Percentiles rank a stretch among this genome's conserved stretches.
These are phyloP conservation scores for Debaryomyces nepalensis DNA, from an alignment of 1,139 yeast genomes.

Conservation along the genomic window DNA sequence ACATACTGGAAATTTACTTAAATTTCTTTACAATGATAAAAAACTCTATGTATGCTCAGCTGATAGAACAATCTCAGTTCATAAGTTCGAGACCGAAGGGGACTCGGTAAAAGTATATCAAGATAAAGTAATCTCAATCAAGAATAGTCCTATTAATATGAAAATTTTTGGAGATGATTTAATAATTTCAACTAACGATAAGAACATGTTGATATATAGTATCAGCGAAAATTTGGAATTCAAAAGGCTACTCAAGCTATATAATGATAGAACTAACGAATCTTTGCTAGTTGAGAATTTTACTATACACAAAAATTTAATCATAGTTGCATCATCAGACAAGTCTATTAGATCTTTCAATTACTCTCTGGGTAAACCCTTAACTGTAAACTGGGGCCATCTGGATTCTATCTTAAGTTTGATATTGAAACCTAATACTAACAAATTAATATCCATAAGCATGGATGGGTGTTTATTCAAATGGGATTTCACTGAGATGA, in stretches of 20 bases:
- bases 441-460: conserved; percentile 46
- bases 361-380: conserved; percentile 47
- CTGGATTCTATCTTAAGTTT: conserved; percentile 59
- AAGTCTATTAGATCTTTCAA: conserved; percentile 59
- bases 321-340: conserved; percentile 58
- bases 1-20: conserved; percentile 59
- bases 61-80: conserved; percentile 62
- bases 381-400: conserved; percentile 67
- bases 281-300: conserved; percentile 50
- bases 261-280: conserved; percentile 38
- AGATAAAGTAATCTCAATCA: conserved; percentile 54
- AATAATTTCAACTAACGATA: conserved; percentile 59
- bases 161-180: conserved; percentile 37
- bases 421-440: conserved; percentile 23
- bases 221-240: conserved; percentile 38
- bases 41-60: conserved; percentile 58
- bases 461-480: conserved; percentile 56
- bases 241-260: conserved; percentile 44
- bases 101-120: conserved; percentile 29
- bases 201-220: conserved; percentile 46
- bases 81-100: conserved; percentile 35
- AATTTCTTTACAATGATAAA: conserved; percentile 34
- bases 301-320: conserved; percentile 27
- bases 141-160: conserved; percentile 52
- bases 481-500: conserved; percentile 39